Evolutionary conservation across 2,329 filamentous ascomycete species (phyloP), one percentile per base, ranked within the genome.

Genomic region (Metarhizium humberi): DNA sequence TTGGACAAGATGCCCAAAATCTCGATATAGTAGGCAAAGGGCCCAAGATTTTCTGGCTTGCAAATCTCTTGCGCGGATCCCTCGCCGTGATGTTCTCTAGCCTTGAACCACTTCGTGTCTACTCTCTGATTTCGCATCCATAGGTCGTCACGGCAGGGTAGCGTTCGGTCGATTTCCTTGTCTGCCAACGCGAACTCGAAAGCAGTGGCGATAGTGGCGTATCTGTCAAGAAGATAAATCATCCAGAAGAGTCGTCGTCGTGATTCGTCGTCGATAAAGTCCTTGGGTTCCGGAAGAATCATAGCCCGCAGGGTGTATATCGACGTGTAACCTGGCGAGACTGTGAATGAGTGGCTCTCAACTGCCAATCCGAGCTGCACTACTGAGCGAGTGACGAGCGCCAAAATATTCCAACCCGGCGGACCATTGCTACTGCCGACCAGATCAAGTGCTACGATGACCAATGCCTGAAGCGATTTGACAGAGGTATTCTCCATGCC

Each of bases 161-260:
- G 74, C 51, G 84, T 88, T 29, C 92, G 82, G 66, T 96, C 91
- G 48, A 96, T 92, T 64, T 96, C 91, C 65, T 87, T 89, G 64
- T 96, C 90, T 61, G 92, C 86, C 18, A 96, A 73, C 0, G 90
- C 89, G 67, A 96, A 95, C 62, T 96, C 90, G 62, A 96, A 96
- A 0, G 92, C 90, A 0, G 92, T 96, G 0, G 90, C 87, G 55
- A 96, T 86, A 0, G 91, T 96, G 1, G 90, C 90, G 66, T 95
- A 96, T 51, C 92, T 81, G 67, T 96, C 92, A 6, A 96, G 78
- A 13, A 96, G 73, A 66, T 95, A 96, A 11, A 95, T 85, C 85
- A 95, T 92, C 92, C 92, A 96, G 69, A 96, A 95, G 1, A 96
- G 75, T 30, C 92, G 79, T 32, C 92, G 80, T 32, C 91, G 78